Percentiles rank a stretch among this genome's conserved stretches.
Conservation (phyloP, 106 monocot genomes). For the Apostasia shenzhenica region DNA sequence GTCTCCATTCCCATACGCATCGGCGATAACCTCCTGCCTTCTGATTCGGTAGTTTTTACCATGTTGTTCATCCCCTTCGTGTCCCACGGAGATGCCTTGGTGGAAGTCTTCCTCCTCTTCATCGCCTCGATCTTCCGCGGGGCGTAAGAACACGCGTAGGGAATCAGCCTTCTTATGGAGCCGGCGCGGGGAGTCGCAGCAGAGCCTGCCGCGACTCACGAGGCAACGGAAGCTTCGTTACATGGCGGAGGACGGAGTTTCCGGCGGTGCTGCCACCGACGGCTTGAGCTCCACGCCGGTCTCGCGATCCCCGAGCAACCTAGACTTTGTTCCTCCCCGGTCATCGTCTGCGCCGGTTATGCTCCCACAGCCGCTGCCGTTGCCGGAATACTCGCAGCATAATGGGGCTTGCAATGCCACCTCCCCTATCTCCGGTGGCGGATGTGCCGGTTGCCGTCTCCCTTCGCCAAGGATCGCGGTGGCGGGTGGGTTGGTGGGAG, state of each 20-base stretch:
- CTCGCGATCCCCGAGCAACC: conserved; percentile 7
- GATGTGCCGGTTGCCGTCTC: conserved; percentile 2
- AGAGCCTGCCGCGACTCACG: background rate
- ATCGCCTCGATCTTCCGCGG: background rate
- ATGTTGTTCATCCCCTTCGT: conserved; percentile 2
- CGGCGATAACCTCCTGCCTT: background rate
- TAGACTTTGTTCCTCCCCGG: conserved; percentile 1
- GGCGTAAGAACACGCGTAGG: background rate
- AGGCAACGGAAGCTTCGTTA: background rate
- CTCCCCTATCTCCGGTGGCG: background rate
- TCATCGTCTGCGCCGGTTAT: conserved; percentile 23
- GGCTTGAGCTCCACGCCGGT: conserved; percentile 11
- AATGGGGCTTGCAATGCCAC: background rate
- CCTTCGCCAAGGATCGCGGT: conserved; percentile 5
- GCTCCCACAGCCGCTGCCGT: conserved; percentile 25
- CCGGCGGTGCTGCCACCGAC: background rate
- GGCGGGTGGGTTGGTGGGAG: conserved; percentile 3
- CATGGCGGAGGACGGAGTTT: conserved; percentile 6
- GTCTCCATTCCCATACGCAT: background rate
- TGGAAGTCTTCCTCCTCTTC: conserved; percentile 4
- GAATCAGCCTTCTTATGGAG: conserved; percentile 1
- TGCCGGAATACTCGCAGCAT: conserved; percentile 5
- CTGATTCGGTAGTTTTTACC: background rate
- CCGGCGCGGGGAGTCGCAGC: background rate
- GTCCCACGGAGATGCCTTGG: conserved; percentile 7